Evolutionary conservation across 257 asterid genomes (phyloP).

Genomic region (Gynochthodes officinalis): DNA sequence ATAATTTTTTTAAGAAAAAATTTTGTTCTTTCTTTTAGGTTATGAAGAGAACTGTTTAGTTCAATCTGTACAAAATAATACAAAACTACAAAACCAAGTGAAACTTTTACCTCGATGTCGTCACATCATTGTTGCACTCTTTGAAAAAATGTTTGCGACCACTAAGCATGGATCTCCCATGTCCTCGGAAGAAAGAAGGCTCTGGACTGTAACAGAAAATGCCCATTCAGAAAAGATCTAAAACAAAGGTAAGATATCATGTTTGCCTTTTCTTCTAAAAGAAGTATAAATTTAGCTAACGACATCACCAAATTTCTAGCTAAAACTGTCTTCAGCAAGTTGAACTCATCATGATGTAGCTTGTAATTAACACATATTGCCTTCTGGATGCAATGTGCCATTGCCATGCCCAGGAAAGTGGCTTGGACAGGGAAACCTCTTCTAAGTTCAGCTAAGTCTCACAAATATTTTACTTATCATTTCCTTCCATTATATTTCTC

Average conservation of each 20-base stretch:
- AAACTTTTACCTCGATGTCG: conserved; percentile 61
- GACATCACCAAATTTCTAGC: not conserved
- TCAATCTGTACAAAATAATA: too few relatives aligned
- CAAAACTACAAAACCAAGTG: not conserved
- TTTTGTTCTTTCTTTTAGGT: too few relatives aligned
- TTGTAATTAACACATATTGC: not conserved
- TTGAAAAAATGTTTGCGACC: conserved; percentile 50
- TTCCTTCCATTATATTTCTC: not conserved
- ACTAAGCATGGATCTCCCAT: conserved; percentile 89
- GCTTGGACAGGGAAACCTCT: not conserved
- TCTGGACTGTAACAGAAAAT: conserved; percentile 59
- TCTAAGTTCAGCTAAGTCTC: not conserved
- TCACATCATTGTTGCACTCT: conserved; percentile 52
- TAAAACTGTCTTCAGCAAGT: not conserved
- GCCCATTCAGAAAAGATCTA: conserved; percentile 1
- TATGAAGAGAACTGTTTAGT: too few relatives aligned
- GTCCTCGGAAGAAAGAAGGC: conserved; percentile 70
- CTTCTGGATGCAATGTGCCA: not conserved
- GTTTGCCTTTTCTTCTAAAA: not conserved
- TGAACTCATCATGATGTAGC: not conserved
- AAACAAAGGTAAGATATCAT: not conserved
- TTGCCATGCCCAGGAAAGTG: not conserved
- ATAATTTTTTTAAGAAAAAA: too few relatives aligned
- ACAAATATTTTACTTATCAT: not conserved
- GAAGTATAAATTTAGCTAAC: not conserved